Evolutionary conservation across 495 filamentous ascomycete species (phyloP).

Genomic region (Mytilinidion resinicola): DNA sequence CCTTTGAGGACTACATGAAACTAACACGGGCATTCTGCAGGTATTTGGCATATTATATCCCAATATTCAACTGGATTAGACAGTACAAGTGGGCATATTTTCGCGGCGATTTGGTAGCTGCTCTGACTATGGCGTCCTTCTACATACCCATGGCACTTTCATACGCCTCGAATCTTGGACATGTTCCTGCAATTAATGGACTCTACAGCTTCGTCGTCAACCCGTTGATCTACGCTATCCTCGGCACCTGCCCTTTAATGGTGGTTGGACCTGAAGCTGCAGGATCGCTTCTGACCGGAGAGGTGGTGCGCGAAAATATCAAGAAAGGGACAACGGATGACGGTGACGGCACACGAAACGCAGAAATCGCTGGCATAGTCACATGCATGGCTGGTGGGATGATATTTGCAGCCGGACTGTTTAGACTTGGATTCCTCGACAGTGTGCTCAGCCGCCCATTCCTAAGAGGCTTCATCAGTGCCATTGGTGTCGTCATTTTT

Average conservation of each 20-base stretch:
- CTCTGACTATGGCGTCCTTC: conserved; percentile 88
- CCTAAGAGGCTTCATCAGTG: conserved; percentile 89
- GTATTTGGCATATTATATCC: conserved; percentile 91
- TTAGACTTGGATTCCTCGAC: conserved; percentile 87
- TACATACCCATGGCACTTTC: conserved; percentile 98
- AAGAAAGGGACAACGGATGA: conserved; percentile 62
- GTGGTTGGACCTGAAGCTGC: conserved; percentile 95
- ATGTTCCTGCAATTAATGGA: conserved; percentile 91
- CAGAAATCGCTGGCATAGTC: conserved; percentile 80
- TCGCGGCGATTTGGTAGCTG: conserved; percentile 77
- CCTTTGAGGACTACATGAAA: too few relatives aligned
- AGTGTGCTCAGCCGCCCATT: conserved; percentile 91
- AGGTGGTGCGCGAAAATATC: conserved; percentile 73
- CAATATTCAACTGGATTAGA: conserved; percentile 77
- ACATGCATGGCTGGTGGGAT: conserved; percentile 80
- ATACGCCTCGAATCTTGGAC: conserved; percentile 85
- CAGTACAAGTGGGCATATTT: conserved; percentile 79
- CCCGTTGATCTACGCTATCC: conserved; percentile 79
- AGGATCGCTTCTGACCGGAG: conserved; percentile 81
- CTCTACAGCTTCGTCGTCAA: conserved; percentile 91
- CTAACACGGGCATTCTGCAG: conserved; percentile 40
- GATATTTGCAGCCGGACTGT: conserved; percentile 76
- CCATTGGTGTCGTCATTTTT: conserved; percentile 91
- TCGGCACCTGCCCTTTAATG: conserved; percentile 87
- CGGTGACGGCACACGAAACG: conserved; percentile 61